Conservation (phyloP, 345 rosid genomes). For the Eucalyptus urophylla region DNA sequence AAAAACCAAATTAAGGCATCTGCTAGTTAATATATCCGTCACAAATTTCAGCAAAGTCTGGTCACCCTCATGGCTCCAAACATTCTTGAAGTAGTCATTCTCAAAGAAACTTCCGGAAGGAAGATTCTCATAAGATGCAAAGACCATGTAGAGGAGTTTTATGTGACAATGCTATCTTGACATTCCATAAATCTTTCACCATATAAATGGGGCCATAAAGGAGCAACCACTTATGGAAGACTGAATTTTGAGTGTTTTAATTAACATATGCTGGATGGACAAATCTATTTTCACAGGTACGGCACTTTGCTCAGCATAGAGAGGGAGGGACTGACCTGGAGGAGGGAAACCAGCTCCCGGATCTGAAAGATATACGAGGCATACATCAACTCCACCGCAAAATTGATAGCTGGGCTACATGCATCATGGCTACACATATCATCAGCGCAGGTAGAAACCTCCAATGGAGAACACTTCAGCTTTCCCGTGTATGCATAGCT, state of each 20-base stretch:
- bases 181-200: neutral
- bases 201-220: neutral
- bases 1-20: neutral
- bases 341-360: constrained; percentile 64
- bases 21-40: neutral
- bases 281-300: neutral
- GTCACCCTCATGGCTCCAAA: neutral
- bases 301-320: neutral
- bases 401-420: constrained; percentile 76
- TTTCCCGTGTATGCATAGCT: constrained; percentile 70
- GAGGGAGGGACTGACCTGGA: constrained; percentile 45
- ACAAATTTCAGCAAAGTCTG: neutral
- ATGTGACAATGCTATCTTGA: neutral
- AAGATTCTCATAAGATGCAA: neutral
- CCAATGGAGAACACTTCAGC: constrained; percentile 58
- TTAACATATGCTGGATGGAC: neutral
- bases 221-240: neutral
- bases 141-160: neutral
- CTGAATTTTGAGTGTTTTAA: neutral
- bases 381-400: constrained; percentile 80
- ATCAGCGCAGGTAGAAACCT: constrained; percentile 79
- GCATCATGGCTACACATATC: constrained; percentile 63
- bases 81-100: neutral
- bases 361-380: constrained; percentile 66
- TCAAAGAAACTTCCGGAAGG: neutral